These are phyloP conservation scores for Kodamaea lidongshanica DNA, from an alignment of 805 yeast genomes.

Conservation along the genomic window DNA sequence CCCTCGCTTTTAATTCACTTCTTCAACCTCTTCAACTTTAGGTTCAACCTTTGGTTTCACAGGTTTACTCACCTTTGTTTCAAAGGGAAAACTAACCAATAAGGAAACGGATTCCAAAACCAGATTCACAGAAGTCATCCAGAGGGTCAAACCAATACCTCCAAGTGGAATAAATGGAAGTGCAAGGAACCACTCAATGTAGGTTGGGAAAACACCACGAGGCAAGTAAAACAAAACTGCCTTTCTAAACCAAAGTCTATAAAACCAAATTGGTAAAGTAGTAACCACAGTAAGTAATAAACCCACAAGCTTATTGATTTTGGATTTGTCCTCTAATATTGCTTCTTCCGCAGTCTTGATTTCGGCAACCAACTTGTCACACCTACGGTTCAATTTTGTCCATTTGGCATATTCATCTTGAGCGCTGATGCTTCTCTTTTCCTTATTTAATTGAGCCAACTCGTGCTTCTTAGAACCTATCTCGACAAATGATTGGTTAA, in stretches of 20 bases:
- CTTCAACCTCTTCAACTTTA: background rate
- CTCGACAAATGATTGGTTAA: constrained; percentile 19
- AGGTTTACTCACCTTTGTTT: constrained; percentile 13
- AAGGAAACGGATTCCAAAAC: constrained; percentile 18
- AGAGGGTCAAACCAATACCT: constrained; percentile 51
- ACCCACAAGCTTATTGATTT: constrained; percentile 29
- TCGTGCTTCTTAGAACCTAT: constrained; percentile 32
- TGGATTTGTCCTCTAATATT: constrained; percentile 31
- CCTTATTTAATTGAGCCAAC: constrained; percentile 41
- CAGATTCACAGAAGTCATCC: constrained; percentile 43
- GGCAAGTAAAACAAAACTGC: constrained; percentile 56
- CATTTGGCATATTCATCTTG: constrained; percentile 94
- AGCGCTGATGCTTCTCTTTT: constrained; percentile 62
- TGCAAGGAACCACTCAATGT: constrained; percentile 51
- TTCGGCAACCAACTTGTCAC: constrained; percentile 52
- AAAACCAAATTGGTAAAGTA: constrained; percentile 41
- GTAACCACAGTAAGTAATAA: constrained; percentile 33
- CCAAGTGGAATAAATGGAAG: constrained; percentile 61
- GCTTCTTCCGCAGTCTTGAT: constrained; percentile 38
- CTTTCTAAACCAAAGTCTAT: constrained; percentile 50
- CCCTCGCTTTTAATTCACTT: background rate
- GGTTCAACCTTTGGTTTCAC: constrained; percentile 2
- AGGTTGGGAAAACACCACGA: constrained; percentile 47
- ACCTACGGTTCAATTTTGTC: constrained; percentile 81
- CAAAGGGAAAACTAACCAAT: constrained; percentile 14